These are phyloP conservation scores for Panicum virgatum DNA, from an alignment of 202 grass and related monocot genomes.

Conservation along the genomic window DNA sequence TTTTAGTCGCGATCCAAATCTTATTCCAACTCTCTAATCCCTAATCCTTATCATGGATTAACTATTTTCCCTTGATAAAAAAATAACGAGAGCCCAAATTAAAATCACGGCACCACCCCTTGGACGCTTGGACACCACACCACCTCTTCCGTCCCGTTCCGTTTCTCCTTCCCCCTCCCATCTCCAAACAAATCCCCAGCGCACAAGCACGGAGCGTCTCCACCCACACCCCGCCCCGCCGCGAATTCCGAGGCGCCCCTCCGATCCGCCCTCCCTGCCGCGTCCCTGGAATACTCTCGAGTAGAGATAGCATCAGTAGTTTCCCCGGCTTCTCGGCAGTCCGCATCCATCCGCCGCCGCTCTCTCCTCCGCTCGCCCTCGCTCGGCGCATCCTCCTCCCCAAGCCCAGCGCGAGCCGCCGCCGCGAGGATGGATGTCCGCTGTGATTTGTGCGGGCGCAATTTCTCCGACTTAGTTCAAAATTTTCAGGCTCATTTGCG, in stretches of 20 bases:
- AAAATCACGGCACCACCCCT: not conserved
- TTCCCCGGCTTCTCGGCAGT: too few relatives aligned
- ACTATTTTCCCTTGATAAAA: not conserved
- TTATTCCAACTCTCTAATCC: not conserved
- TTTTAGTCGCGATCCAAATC: not conserved
- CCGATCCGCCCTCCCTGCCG: not conserved
- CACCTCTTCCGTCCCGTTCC: not conserved
- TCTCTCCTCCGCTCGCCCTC: too few relatives aligned
- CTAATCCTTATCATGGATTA: not conserved
- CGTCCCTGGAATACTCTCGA: not conserved
- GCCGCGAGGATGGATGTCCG: too few relatives aligned
- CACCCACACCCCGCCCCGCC: not conserved
- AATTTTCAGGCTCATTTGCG: too few relatives aligned
- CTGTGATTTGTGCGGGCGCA: too few relatives aligned
- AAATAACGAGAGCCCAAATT: not conserved
- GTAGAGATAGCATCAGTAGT: not conserved
- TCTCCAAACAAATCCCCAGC: not conserved
- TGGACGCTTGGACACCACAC: too few relatives aligned
- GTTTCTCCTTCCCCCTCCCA: not conserved
- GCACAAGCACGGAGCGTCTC: not conserved
- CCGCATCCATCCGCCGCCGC: too few relatives aligned
- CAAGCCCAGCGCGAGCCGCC: too few relatives aligned
- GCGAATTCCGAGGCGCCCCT: slow-evolving; percentile 25
- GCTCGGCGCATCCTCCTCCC: too few relatives aligned
- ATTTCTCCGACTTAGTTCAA: too few relatives aligned